Base-by-base conservation (phyloP, 2,329 filamentous ascomycete genomes). In the Aplosporella prunicola region DNA sequence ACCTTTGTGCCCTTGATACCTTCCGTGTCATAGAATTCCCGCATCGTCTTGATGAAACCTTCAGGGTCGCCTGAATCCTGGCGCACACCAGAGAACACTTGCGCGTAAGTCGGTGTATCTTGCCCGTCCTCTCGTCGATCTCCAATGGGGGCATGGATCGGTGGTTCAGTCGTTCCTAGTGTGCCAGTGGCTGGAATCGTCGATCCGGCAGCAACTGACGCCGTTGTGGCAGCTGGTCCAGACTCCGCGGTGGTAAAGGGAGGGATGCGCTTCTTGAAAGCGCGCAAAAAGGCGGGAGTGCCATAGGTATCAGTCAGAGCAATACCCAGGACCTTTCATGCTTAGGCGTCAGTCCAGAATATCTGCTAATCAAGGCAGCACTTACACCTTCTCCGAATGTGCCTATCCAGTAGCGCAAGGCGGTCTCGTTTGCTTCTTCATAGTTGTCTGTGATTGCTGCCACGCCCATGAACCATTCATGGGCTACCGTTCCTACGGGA, bases 391-490 rank as follows among this genome's bases (percentile, higher is more conserved):
- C 78, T 4, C 91, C 91, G 55, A 95, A 98, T 43, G 84, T 93
- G 35, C 80, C 78, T 22, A 93, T 75, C 91, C 91, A 98, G 57
- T 93, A 86, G 41, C 77, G 71, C 48, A 98, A 66, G 0, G 86
- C 88, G 45, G 80, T 72, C 57, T 93, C 86, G 24, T 88, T 93
- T 3, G 91, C 88, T 44, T 74, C 70, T 48, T 77, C 73, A 56
- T 98, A 98, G 61, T 95, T 76, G 45, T 85, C 73, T 4, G 81
- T 84, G 49, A 95, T 86, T 25, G 91, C 88, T 1, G 91, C 91
- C 45, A 93, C 89, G 27, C 86, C 88, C 91, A 98, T 98, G 67
- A 95, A 96, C 91, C 91, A 98, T 63, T 98, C 91, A 55, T 98
- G 91, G 1, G 91, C 91, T 2, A 85, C 79, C 0, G 91, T 98